A percentile compares a stretch with the other conserved stretches of the same genome.
These are phyloP conservation scores for Fusarium tupiense DNA, from an alignment of 2,329 filamentous ascomycete genomes.

Conservation along the genomic window DNA sequence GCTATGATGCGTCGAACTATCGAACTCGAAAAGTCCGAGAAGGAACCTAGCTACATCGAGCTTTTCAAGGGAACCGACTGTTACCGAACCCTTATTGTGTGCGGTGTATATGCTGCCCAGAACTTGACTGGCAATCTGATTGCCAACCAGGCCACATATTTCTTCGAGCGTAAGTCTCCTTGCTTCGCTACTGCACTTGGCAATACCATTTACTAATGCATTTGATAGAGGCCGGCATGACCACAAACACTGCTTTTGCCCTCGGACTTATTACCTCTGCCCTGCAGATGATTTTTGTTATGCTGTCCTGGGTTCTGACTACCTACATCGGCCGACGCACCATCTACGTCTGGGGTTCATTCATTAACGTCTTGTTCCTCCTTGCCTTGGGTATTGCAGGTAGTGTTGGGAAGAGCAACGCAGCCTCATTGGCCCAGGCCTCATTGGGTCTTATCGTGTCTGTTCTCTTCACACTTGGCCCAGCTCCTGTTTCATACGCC, in stretches of 20 bases:
- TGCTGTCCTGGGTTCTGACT: constrained; percentile 75
- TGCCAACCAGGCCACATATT: constrained; percentile 69
- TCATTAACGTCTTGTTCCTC: constrained; percentile 63
- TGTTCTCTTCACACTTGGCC: constrained; percentile 70
- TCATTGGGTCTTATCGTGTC: constrained; percentile 72
- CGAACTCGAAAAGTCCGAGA: constrained; percentile 59
- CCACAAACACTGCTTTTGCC: constrained; percentile 64
- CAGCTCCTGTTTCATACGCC: constrained; percentile 71
- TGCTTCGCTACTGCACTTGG: background rate
- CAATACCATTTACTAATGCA: background rate
- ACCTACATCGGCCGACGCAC: constrained; percentile 70
- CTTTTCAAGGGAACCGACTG: constrained; percentile 64
- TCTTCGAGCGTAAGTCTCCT: constrained; percentile 55
- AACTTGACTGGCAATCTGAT: constrained; percentile 70
- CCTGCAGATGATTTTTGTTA: constrained; percentile 69
- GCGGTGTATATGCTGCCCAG: constrained; percentile 67
- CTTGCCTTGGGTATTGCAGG: constrained; percentile 68
- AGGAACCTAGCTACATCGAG: constrained; percentile 59
- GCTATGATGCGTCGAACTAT: constrained; percentile 67
- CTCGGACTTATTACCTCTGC: constrained; percentile 72
- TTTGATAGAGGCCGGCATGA: constrained; percentile 67
- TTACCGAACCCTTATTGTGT: constrained; percentile 65
- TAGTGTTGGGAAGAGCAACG: constrained; percentile 55
- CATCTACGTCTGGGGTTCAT: constrained; percentile 71
- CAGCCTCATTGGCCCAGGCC: constrained; percentile 56